Percentiles rank a stretch among this genome's conserved stretches.
Evolutionary conservation across 2,329 filamentous ascomycete species (phyloP).

Genomic region (Exophiala sp.): DNA sequence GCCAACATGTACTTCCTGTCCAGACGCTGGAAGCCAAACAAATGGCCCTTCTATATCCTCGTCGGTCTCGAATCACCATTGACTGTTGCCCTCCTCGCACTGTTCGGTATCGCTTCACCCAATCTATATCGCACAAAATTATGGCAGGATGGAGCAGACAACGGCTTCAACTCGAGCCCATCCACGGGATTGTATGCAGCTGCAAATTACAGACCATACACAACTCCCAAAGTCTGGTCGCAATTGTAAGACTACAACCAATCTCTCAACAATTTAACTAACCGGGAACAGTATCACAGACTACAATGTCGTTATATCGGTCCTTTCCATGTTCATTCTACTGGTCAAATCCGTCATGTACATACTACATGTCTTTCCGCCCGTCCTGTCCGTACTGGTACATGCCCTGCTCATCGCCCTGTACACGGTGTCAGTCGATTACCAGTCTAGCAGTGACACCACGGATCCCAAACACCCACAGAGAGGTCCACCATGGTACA

Average conservation of each 20-base stretch:
- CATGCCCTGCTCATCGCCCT: conserved; percentile 51
- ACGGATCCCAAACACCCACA: conserved; percentile 55
- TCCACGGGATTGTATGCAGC: conserved; percentile 54
- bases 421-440: conserved; percentile 54
- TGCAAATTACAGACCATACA: conserved; percentile 57
- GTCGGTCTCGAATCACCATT: conserved; percentile 56
- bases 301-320: conserved; percentile 60
- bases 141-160: conserved; percentile 59
- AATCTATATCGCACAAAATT: conserved; percentile 59
- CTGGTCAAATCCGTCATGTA: conserved; percentile 57
- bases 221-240: conserved; percentile 57
- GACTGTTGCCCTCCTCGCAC: conserved; percentile 55
- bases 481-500: conserved; percentile 60
- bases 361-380: conserved; percentile 55
- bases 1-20: conserved; percentile 44
- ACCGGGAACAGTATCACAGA: conserved; percentile 50
- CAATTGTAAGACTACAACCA: conserved; percentile 46
- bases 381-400: conserved; percentile 52
- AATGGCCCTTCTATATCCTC: conserved; percentile 47
- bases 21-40: conserved; percentile 52
- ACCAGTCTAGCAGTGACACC: conserved; percentile 57
- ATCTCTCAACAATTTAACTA: conserved; percentile 4
- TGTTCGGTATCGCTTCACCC: conserved; percentile 61
- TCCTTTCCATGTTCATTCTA: conserved; percentile 59
- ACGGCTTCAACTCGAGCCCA: conserved; percentile 62